phyloP scores from a whole-genome alignment of 1,284 basidiomycete genomes.

The Gomphus bonarii region DNA sequence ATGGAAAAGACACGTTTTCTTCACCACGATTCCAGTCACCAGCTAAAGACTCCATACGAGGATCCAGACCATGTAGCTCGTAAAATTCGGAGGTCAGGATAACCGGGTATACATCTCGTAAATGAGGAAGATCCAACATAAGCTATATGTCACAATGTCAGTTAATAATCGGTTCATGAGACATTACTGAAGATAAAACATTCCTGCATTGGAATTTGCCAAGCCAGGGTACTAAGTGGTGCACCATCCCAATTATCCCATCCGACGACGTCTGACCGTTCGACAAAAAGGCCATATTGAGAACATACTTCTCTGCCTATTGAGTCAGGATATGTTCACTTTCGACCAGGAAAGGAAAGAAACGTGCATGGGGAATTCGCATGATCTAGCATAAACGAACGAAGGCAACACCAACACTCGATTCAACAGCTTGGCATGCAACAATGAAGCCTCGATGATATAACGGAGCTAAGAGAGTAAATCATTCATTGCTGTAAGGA shows the following conservation, averaged over 20 bases:
- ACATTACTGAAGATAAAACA: background rate
- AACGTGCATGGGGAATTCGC: constrained; percentile 25
- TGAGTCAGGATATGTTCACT: background rate
- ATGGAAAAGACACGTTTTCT: constrained; percentile 20
- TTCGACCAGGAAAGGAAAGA: too few species aligned
- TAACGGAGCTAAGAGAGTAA: constrained; percentile 23
- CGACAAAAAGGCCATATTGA: constrained; percentile 26
- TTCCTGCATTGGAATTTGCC: constrained; percentile 6
- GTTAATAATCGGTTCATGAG: background rate
- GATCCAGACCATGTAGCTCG: constrained; percentile 26
- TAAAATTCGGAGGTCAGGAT: constrained; percentile 32
- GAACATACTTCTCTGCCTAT: constrained; percentile 21
- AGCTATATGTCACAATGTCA: constrained; percentile 5
- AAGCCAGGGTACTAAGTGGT: constrained; percentile 2
- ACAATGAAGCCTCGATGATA: constrained; percentile 29
- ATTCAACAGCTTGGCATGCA: constrained; percentile 27
- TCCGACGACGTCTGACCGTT: constrained; percentile 26
- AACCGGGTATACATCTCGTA: constrained; percentile 28
- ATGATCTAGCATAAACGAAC: constrained; percentile 30
- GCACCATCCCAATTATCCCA: constrained; percentile 23
- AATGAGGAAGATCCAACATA: constrained; percentile 37
- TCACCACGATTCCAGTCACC: constrained; percentile 27
- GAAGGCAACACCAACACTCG: constrained; percentile 30
- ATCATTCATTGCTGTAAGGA: background rate
- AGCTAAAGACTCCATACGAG: constrained; percentile 24